Evolutionary conservation across 208 protist genomes (phyloP).

Genomic region (Crithidia mellificae): DNA sequence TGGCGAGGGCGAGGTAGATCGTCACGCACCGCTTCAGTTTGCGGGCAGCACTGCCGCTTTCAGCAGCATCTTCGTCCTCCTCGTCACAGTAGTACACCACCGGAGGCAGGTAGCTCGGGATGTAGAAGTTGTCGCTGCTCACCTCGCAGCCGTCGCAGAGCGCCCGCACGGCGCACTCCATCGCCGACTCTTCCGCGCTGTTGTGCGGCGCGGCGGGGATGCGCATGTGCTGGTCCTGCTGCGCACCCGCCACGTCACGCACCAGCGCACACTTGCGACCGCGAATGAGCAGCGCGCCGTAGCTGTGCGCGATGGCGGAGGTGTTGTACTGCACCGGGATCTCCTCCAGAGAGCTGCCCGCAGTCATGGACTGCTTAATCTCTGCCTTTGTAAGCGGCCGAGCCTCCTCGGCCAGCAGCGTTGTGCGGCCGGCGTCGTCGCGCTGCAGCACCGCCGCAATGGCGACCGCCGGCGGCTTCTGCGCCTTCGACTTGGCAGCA

Average conservation of each 20-base stretch:
- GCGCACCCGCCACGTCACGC: conserved; percentile 21
- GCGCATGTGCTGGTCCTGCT: conserved; percentile 16
- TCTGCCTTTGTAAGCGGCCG: conserved; percentile 55
- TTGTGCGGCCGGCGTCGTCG: conserved; percentile 50
- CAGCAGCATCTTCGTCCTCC: background rate
- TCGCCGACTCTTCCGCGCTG: conserved; percentile 37
- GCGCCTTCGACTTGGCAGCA: conserved; percentile 2
- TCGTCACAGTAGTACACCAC: conserved; percentile 54
- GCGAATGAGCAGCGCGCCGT: conserved; percentile 75
- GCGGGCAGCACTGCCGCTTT: background rate
- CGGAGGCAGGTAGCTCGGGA: conserved; percentile 65
- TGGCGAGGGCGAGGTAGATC: conserved; percentile 64
- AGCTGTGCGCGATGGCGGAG: conserved; percentile 56
- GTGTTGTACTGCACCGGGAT: conserved; percentile 58
- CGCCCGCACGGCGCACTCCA: conserved; percentile 74
- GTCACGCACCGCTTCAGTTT: conserved; percentile 40
- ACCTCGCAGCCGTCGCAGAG: conserved; percentile 79
- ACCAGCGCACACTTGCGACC: conserved; percentile 85
- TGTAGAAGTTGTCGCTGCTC: conserved; percentile 83
- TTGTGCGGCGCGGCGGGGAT: conserved; percentile 50
- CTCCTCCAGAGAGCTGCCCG: conserved; percentile 46
- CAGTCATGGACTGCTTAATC: conserved; percentile 62
- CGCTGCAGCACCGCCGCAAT: conserved; percentile 45
- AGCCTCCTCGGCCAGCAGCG: conserved; percentile 43
- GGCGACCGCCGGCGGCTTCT: conserved; percentile 29